Base-by-base conservation (phyloP, 169 alveolate species). In the Theileria parva region DNA sequence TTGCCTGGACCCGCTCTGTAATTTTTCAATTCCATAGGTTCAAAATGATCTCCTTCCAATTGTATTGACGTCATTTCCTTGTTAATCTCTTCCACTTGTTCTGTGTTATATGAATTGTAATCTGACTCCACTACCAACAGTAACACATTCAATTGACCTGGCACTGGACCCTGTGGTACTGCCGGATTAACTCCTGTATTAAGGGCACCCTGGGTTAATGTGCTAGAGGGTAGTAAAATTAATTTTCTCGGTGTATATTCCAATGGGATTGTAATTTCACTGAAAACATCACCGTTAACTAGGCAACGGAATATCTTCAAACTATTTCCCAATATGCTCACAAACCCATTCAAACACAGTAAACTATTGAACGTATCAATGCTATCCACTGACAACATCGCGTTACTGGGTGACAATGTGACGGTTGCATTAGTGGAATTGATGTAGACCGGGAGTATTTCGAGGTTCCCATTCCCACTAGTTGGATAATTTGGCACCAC, bases 171-270 rank as follows among this genome's bases (percentile, higher is more conserved):
- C 37, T 32, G 37, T 5, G 37, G 37, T 5, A 32, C 37, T 32
- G 8, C 37, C 5, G 37, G 1, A 5, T 32, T 32, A 32, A 32
- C 37, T 32, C 37, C 37, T 32, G 37, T 32, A 5, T 32, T 32
- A 19, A 53, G 15, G 51, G 85, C 44, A 23, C 90, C 91, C 48
- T 28, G 68, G 1, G 84, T 57, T 21, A 91, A 83, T 48, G 91
- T 86, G 71, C 89, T 90, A 72, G 95, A 91, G 59, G 98, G 97
- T 72, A 95, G 80, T 6, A 93, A 89, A 9, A 93, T 89, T 83
- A 97, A 76, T 55, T 93, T 89, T 67, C 99, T 85, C 0, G 99
- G 99, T 0, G 99, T 97, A 86, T 95, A 96, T 53, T 91, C 92
- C 53, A 97, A 92, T 13, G 92, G 96, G 51, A 97, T 65, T 21